Base-by-base conservation (phyloP, 2,329 filamentous ascomycete species). In the Teratosphaeria pseudoeucalypti region DNA sequence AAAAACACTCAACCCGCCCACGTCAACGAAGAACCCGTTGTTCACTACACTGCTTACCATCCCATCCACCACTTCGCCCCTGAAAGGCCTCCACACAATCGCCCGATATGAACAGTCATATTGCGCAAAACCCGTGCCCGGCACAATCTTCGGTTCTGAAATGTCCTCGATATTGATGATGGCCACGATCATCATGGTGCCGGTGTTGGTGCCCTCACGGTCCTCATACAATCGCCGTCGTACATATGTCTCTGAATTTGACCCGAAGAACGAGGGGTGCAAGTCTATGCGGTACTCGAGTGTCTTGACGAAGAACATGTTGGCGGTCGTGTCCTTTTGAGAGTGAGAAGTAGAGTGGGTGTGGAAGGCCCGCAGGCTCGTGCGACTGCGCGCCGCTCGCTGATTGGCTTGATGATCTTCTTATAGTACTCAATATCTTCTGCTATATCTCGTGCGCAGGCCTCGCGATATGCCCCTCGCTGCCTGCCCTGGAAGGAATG, bases 261-360 rank as follows among this genome's bases (percentile, higher is more conserved):
- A 87, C 60, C 92, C 92, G 73, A 99, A 97, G 78, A 95, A 99
- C 12, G 92, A 97, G 32, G 94, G 94, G 73, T 99, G 94, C 71
- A 99, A 84, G 67, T 90, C 92, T 70, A 97, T 92, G 72, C 90
- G 88, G 73, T 92, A 91, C 78, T 96, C 91, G 76, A 97, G 87
- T 73, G 96, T 92, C 77, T 96, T 90, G 65, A 99, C 89, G 80
- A 99, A 99, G 77, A 97, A 99, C 94, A 99, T 99, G 52, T 55
- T 65, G 58, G 29, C 57, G 54, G 49, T 37, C 16, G 57, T 49
- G 6, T 0, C 12, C n/a, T 16, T 32, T 1, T 3, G 23, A 54
- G 16, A 1, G 19, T 6, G 26, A 32, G 19, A 26, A 10, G n/a
- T 3, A 32, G 53, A 54, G 16, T 12, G 9, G 53, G 37, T 6